These are phyloP conservation scores for Prunus mongolica DNA, from an alignment of 306 rosid species.

Conservation along the genomic window DNA sequence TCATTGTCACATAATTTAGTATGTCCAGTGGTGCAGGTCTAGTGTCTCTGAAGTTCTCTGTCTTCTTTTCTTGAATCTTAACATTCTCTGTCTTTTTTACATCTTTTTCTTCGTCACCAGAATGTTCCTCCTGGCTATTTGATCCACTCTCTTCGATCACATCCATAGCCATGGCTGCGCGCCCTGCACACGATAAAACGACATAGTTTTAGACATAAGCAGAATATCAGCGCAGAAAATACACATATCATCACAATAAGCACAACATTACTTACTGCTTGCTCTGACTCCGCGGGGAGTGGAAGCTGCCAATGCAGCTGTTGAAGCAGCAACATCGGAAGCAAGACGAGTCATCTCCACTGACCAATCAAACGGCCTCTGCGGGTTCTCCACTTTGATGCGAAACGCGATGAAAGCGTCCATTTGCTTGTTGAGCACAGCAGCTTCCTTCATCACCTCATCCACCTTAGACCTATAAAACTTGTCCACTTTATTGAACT, in stretches of 20 bases:
- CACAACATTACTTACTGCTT: slow-evolving; percentile 24
- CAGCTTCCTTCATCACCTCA: slow-evolving; percentile 62
- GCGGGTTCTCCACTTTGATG: slow-evolving; percentile 59
- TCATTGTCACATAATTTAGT: slow-evolving; percentile 44
- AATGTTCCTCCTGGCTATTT: slow-evolving; percentile 23
- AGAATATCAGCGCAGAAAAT: background rate
- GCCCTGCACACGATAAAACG: slow-evolving; percentile 28
- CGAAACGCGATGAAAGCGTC: slow-evolving; percentile 66
- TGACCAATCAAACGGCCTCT: slow-evolving; percentile 25
- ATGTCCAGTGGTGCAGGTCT: slow-evolving; percentile 54
- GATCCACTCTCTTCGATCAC: slow-evolving; percentile 38
- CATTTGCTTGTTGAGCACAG: slow-evolving; percentile 58
- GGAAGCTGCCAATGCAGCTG: slow-evolving; percentile 45
- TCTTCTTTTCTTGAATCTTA: slow-evolving; percentile 12
- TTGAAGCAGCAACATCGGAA: slow-evolving; percentile 46
- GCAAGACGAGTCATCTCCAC: slow-evolving; percentile 56
- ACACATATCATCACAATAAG: too few species aligned
- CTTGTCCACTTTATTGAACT: slow-evolving; percentile 58
- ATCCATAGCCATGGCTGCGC: slow-evolving; percentile 33
- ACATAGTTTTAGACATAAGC: background rate
- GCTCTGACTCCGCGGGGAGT: slow-evolving; percentile 37
- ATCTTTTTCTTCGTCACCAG: slow-evolving; percentile 17
- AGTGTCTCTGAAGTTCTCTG: background rate
- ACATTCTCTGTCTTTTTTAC: background rate
- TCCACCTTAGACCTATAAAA: slow-evolving; percentile 47